A percentile compares a stretch with the other conserved stretches of the same genome.
Evolutionary conservation across 140 eudicot species (phyloP).

Genomic region (Erigeron philadelphicus): DNA sequence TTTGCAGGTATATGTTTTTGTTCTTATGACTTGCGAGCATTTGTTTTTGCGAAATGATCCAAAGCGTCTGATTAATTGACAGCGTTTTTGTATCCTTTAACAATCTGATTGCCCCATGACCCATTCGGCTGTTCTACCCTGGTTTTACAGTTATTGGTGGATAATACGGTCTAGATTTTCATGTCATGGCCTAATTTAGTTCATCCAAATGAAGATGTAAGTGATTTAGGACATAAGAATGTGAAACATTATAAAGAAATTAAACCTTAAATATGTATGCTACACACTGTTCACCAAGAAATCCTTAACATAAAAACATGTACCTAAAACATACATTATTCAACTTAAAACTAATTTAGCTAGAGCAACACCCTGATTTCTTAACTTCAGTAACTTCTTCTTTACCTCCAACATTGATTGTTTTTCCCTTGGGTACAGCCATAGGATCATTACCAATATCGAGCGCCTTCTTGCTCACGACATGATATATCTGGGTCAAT

Average conservation of each 20-base stretch:
- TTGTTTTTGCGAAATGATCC: too few species aligned
- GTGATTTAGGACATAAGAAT: neutral
- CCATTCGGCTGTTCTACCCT: too few species aligned
- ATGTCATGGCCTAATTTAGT: neutral
- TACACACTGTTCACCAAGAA: constrained; percentile 9
- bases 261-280: neutral
- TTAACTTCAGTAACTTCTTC: constrained; percentile 36
- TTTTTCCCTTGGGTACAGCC: constrained; percentile 28
- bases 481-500: constrained; percentile 44
- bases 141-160: too few species aligned
- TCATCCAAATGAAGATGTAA: neutral
- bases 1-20: too few species aligned
- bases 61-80: too few species aligned
- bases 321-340: constrained; percentile 15
- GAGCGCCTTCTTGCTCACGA: constrained; percentile 48
- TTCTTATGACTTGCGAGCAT: too few species aligned
- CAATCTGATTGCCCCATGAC: too few species aligned
- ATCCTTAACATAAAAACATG: constrained; percentile 8
- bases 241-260: neutral
- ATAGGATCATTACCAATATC: constrained; percentile 29
- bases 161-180: neutral
- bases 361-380: constrained; percentile 41
- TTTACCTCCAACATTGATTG: constrained; percentile 36
- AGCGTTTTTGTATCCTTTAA: too few species aligned
- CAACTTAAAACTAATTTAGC: constrained; percentile 11